Percentiles rank a stretch among this genome's conserved stretches.
These are phyloP conservation scores for Trypanosomatidae sp. DNA, from an alignment of 208 protist genomes.

Conservation along the genomic window DNA sequence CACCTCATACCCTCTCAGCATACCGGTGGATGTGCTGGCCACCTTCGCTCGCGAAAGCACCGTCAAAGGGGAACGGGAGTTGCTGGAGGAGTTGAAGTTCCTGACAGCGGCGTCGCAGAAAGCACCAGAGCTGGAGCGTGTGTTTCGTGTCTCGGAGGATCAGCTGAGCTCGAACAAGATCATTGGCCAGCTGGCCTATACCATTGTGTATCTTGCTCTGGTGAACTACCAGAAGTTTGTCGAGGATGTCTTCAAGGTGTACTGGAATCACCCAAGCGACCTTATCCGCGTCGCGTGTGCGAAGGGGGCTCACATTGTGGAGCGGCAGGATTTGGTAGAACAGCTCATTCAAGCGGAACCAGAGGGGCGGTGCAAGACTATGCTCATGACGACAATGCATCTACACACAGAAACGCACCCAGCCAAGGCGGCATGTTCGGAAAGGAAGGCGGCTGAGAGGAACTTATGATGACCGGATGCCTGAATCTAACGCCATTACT, in stretches of 20 bases:
- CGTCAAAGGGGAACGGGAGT: slow-evolving; percentile 66
- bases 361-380: slow-evolving; percentile 71
- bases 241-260: slow-evolving; percentile 81
- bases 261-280: slow-evolving; percentile 74
- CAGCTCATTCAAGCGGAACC: slow-evolving; percentile 67
- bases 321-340: slow-evolving; percentile 70
- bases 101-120: slow-evolving; percentile 64
- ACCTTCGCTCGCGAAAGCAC: slow-evolving; percentile 66
- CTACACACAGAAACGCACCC: background rate
- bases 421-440: background rate
- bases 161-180: slow-evolving; percentile 84
- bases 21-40: slow-evolving; percentile 89
- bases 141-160: slow-evolving; percentile 80
- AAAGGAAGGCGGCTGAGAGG: background rate
- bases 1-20: slow-evolving; percentile 84
- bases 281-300: slow-evolving; percentile 86
- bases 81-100: slow-evolving; percentile 85
- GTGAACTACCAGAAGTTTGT: slow-evolving; percentile 71
- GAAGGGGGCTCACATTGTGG: slow-evolving; percentile 80
- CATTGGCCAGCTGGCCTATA: slow-evolving; percentile 88
- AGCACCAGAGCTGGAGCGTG: slow-evolving; percentile 76
- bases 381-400: slow-evolving; percentile 65
- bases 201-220: slow-evolving; percentile 87
- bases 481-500: background rate
- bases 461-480: background rate